Evolutionary conservation across 129 eudicot species (phyloP).

Genomic region (Helianthus annuus): DNA sequence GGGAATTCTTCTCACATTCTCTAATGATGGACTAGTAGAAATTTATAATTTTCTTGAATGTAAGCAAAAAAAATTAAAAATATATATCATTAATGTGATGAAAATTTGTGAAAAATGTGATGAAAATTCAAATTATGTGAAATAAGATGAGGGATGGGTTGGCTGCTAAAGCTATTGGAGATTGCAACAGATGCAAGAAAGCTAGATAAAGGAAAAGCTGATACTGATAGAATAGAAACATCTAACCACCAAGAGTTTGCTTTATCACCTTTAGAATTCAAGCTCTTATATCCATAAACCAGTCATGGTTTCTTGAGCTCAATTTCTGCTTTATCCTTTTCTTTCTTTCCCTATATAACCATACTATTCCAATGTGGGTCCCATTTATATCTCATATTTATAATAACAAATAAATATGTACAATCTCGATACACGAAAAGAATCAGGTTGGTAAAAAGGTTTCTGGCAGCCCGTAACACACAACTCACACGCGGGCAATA

Average conservation of each 20-base stretch:
- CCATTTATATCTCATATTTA: slow-evolving; percentile 15
- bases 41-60: not conserved
- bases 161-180: slow-evolving; percentile 40
- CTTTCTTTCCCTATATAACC: slow-evolving; percentile 47
- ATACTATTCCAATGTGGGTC: slow-evolving; percentile 15
- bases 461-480: slow-evolving; percentile 26
- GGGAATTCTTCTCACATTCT: not conserved
- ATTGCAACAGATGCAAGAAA: slow-evolving; percentile 68
- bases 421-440: slow-evolving; percentile 19
- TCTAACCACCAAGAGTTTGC: slow-evolving; percentile 47
- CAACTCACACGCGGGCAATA: slow-evolving; percentile 21
- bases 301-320: slow-evolving; percentile 70
- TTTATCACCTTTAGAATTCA: slow-evolving; percentile 66
- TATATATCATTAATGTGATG: not conserved
- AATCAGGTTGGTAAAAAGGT: slow-evolving; percentile 20
- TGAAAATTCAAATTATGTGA: not conserved
- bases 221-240: slow-evolving; percentile 43
- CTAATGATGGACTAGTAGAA: not conserved
- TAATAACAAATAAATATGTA: slow-evolving; percentile 7
- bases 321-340: slow-evolving; percentile 79
- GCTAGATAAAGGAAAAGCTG: slow-evolving; percentile 56
- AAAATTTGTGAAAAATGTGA: not conserved
- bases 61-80: not conserved
- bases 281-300: slow-evolving; percentile 61
- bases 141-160: not conserved